Evolutionary conservation across 208 protist species (phyloP).

Genomic region (Trypanosoma rangeli): DNA sequence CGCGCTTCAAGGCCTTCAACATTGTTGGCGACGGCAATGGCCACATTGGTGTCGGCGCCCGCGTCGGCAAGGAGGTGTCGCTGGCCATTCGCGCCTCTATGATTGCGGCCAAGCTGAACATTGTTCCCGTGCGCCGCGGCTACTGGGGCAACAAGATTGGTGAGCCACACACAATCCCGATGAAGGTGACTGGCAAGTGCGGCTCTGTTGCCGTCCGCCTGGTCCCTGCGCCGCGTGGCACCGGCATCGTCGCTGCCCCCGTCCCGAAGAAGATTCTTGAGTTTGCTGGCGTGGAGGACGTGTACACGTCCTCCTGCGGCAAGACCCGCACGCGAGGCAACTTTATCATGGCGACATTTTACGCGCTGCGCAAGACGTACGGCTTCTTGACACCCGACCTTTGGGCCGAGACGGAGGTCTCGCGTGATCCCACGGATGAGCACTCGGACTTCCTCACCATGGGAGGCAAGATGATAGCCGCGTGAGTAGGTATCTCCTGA

Average conservation of each 20-base stretch:
- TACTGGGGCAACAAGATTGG: conserved; percentile 99
- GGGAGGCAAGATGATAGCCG: conserved; percentile 34
- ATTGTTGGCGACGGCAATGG: conserved; percentile 98
- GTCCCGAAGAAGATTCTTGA: conserved; percentile 98
- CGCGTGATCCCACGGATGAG: conserved; percentile 93
- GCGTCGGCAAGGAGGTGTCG: conserved; percentile 99
- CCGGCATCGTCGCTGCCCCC: conserved; percentile 98
- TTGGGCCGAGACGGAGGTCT: conserved; percentile 92
- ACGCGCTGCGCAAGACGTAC: conserved; percentile 97
- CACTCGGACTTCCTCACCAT: conserved; percentile 84
- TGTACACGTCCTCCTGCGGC: conserved; percentile 98
- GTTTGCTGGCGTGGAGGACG: conserved; percentile 98
- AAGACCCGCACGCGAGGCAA: conserved; percentile 99
- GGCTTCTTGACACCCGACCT: conserved; percentile 99
- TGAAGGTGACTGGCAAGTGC: conserved; percentile 99
- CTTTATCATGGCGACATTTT: conserved; percentile 99
- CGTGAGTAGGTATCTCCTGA: conserved; percentile 11
- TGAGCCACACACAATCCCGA: conserved; percentile 98
- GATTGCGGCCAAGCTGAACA: conserved; percentile 97
- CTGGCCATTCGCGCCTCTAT: conserved; percentile 98
- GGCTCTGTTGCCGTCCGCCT: conserved; percentile 98
- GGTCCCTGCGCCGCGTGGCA: conserved; percentile 99
- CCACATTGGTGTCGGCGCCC: conserved; percentile 99
- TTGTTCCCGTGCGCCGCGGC: conserved; percentile 98
- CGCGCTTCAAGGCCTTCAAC: conserved; percentile 99